Conservation (phyloP, 2,329 filamentous ascomycete species). For the Cladosporium sp. region DNA sequence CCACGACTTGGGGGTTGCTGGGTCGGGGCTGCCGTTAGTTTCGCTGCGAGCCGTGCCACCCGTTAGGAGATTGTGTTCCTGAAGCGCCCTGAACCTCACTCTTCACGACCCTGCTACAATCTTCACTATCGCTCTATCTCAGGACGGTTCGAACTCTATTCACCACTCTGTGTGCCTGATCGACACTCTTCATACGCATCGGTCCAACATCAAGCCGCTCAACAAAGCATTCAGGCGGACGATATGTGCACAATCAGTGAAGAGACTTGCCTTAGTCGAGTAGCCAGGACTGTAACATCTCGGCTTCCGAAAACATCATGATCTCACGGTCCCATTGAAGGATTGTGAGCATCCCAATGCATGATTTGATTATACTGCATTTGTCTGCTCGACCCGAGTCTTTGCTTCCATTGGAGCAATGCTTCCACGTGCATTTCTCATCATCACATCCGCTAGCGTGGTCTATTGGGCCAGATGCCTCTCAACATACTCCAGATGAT, state of each 20-base stretch:
- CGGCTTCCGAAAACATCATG: background rate
- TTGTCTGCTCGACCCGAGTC: background rate
- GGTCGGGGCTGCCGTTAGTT: background rate
- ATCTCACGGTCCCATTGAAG: background rate
- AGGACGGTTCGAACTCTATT: background rate
- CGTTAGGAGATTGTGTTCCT: background rate
- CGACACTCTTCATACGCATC: background rate
- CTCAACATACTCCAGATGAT: background rate
- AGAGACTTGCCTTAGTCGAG: background rate
- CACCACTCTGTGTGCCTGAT: background rate
- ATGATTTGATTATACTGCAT: background rate
- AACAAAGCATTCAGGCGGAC: background rate
- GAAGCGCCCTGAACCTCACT: background rate
- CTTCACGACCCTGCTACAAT: background rate
- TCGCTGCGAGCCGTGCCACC: background rate
- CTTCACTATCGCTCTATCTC: background rate
- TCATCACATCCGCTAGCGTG: background rate
- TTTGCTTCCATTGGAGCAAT: background rate
- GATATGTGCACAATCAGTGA: background rate
- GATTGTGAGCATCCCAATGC: background rate
- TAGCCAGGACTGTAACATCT: background rate
- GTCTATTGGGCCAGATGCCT: background rate
- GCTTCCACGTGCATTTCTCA: background rate
- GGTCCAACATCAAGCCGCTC: background rate
- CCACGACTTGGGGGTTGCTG: background rate